These are phyloP conservation scores for Penicillium expansum DNA, from an alignment of 2,329 filamentous ascomycete genomes.

Conservation along the genomic window DNA sequence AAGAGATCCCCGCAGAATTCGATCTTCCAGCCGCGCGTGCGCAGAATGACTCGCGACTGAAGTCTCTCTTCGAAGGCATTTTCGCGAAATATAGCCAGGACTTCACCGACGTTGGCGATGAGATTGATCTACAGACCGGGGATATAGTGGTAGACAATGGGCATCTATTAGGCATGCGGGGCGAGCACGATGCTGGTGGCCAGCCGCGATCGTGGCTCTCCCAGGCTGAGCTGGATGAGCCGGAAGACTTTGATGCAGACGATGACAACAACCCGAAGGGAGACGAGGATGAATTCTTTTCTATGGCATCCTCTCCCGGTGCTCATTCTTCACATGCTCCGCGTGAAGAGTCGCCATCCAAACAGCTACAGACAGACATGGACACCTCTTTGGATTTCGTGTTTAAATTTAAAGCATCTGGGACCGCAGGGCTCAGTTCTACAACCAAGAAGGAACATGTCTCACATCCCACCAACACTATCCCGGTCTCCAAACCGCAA, in stretches of 20 bases:
- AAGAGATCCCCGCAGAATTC: slow-evolving; percentile 38
- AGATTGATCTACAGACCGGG: slow-evolving; percentile 80
- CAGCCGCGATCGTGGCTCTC: slow-evolving; percentile 19
- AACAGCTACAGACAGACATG: neutral
- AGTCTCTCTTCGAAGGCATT: slow-evolving; percentile 81
- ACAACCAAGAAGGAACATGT: neutral
- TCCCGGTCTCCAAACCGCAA: slow-evolving; percentile 5
- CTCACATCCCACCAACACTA: neutral
- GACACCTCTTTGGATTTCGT: slow-evolving; percentile 4
- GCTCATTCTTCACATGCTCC: neutral
- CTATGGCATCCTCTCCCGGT: neutral
- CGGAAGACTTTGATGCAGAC: slow-evolving; percentile 9
- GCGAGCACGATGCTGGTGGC: slow-evolving; percentile 53
- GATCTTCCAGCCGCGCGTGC: slow-evolving; percentile 62
- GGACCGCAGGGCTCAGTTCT: slow-evolving; percentile 10
- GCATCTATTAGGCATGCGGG: slow-evolving; percentile 65
- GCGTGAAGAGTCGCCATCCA: neutral
- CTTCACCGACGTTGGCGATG: slow-evolving; percentile 79
- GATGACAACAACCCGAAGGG: slow-evolving; percentile 1
- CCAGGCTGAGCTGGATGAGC: slow-evolving; percentile 16
- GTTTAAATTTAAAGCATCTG: slow-evolving; percentile 5
- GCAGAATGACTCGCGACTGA: slow-evolving; percentile 68
- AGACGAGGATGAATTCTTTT: slow-evolving; percentile 4
- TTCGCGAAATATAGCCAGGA: slow-evolving; percentile 85
- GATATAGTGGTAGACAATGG: slow-evolving; percentile 88